These are phyloP conservation scores for Flueggea neowawraea DNA, from an alignment of 441 rosid genomes.

Conservation along the genomic window DNA sequence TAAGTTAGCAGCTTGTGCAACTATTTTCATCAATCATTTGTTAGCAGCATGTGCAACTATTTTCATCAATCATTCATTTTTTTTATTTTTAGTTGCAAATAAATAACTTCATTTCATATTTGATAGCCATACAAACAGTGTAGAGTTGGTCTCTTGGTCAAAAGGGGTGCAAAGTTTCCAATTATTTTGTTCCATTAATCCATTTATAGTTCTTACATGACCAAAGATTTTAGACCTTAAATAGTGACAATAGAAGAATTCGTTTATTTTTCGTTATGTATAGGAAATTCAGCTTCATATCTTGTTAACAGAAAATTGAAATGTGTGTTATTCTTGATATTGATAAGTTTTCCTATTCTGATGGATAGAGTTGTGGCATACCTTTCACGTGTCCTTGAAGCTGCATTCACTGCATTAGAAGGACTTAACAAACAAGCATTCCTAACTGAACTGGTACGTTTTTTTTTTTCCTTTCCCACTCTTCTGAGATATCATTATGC, in stretches of 20 bases:
- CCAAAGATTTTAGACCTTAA: not conserved
- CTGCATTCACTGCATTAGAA: constrained; percentile 95
- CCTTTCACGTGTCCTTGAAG: constrained; percentile 96
- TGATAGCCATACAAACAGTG: not conserved
- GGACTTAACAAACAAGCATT: constrained; percentile 99
- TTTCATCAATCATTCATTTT: too few relatives aligned
- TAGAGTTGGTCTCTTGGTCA: not conserved
- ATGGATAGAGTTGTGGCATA: constrained; percentile 86
- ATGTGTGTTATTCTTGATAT: constrained; percentile 8
- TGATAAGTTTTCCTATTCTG: constrained; percentile 19
- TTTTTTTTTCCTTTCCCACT: not conserved
- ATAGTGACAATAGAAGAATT: not conserved
- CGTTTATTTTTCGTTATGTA: not conserved
- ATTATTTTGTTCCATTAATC: not conserved
- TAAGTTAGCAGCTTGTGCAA: too few relatives aligned
- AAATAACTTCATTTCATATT: too few relatives aligned
- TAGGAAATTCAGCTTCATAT: not conserved
- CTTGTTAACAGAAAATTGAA: not conserved
- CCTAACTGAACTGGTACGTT: constrained; percentile 91
- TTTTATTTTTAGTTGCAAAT: too few relatives aligned
- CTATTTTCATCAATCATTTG: too few relatives aligned
- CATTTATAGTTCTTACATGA: too few relatives aligned
- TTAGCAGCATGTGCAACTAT: too few relatives aligned
- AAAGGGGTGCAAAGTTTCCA: not conserved
- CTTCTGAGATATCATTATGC: constrained; percentile 9